Evolutionary conservation across 768 basidiomycete genomes (phyloP), one percentile per base, ranked within the genome.

Genomic region (Hirschioporus abietinus): DNA sequence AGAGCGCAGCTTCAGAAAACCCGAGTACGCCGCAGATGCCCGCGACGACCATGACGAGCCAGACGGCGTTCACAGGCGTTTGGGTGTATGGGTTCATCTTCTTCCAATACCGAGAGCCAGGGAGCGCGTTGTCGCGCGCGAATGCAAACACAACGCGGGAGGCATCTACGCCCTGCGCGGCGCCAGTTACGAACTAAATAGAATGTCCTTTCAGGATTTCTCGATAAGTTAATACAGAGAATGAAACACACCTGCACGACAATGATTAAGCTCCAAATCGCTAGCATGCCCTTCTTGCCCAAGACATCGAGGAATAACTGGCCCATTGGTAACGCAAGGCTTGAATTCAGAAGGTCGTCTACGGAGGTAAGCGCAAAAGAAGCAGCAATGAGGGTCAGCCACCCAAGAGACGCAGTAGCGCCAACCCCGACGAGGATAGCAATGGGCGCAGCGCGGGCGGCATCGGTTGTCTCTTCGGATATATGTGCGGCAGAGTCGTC

Each of bases 401-500:
- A 91, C 58, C 88, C 89, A 3, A 90, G 73, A 59, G 80, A 76
- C 42, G 87, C 82, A 1, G 89, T 90, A 5, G 77, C 82, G 20
- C 79, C 81, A 23, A 89, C 89, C 25, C 85, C 86, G 27, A 88
- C 77, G 61, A 91, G 75, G 69, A 91, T 91, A 0, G 90, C 89
- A 60, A 88, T 82, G 0, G 90, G 90, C 3, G 88, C 89, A 26
- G 86, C 84, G 64, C 79, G 78, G 10, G 83, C 83, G 15, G 89
- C 90, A 60, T 86, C 85, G 2, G 88, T 77, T 0, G 86, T 84
- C 74, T 91, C 90, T 76, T 91, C 89, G 23, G 89, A 84, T 60
- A 91, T 86, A 69, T 91, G 89, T 27, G 88, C 88, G 7, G 90
- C 90, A 36, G 89, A 91, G 71, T 91, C 89, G 68, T 91, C 89